These are phyloP conservation scores for Codiaeum variegatum DNA, from an alignment of 441 rosid species.

Conservation along the genomic window DNA sequence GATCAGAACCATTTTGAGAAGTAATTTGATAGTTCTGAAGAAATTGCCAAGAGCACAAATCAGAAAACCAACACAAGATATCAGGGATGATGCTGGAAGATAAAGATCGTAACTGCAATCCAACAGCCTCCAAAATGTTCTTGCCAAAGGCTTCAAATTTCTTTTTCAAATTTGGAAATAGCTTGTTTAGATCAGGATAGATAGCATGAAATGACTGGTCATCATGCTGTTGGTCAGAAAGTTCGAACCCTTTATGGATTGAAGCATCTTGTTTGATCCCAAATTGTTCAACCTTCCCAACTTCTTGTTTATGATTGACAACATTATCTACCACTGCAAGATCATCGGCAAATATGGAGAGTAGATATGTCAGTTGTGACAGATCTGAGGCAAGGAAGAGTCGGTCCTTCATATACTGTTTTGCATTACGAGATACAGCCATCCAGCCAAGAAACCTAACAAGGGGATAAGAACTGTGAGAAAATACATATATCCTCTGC, in stretches of 20 bases:
- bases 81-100: conserved; percentile 64
- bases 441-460: conserved; percentile 91
- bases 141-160: conserved; percentile 72
- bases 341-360: conserved; percentile 69
- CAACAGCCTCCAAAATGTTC: conserved; percentile 73
- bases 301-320: conserved; percentile 36
- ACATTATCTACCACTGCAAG: conserved; percentile 50
- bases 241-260: conserved; percentile 24
- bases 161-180: conserved; percentile 68
- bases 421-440: conserved; percentile 73
- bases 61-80: conserved; percentile 85
- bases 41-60: conserved; percentile 67
- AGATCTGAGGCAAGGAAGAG: conserved; percentile 68
- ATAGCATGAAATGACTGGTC: conserved; percentile 54
- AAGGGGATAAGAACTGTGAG: conserved; percentile 55
- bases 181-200: conserved; percentile 62
- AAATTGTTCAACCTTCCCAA: conserved; percentile 30
- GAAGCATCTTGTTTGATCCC: conserved; percentile 25
- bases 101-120: conserved; percentile 65
- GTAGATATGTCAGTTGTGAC: conserved; percentile 52
- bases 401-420: conserved; percentile 49
- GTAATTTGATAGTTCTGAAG: conserved; percentile 27
- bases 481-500: conserved; percentile 55
- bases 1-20: conserved; percentile 30
- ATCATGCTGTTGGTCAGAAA: conserved; percentile 31